Evolutionary conservation across 352 stramenopile species (phyloP), one percentile per base, ranked within the genome.

Genomic region (Pilasporangium apinafurcum): DNA sequence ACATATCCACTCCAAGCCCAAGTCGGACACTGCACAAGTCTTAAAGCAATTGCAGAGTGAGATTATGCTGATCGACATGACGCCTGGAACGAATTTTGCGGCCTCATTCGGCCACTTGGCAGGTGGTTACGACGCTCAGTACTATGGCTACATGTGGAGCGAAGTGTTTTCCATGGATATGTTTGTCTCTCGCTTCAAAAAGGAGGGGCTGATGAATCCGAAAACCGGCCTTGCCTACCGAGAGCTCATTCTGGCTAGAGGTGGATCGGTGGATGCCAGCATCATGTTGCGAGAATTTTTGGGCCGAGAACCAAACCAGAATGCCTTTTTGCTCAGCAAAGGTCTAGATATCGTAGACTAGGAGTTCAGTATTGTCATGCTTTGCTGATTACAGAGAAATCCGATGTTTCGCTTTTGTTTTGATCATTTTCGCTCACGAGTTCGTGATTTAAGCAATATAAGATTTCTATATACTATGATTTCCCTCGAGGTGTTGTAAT

Each of bases 91-190:
- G 36, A 92, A 92, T 59, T 92, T 94, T 50, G 68, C 86, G 2
- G 78, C 62, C 8, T 89, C 76, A 12, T 95, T 96, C 47, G 75
- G 75, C 12, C 85, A 96, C 63, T 56, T 96, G 48, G 78, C 65
- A 9, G 72, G 75, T 22, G 75, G 72, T 48, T 90, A 87, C 49
- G 74, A 90, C 35, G 74, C 78, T 3, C 69, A 88, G 64, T 89
- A 88, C 56, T 92, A 87, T 41, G 85, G 83, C 41, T 96, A 96
- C 71, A 77, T 96, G 69, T 96, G 85, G 83, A 92, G 81, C 43
- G 81, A 95, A 47, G 83, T 94, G 10, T 82, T 92, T 33, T 92
- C 80, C 48, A 85, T 88, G 53, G 85, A 95, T 52, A 95, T 96
- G 85, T 96, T 96, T 57, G 62, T 78, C 35, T 85, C 76, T 52